These are phyloP conservation scores for Przewalskia tangutica DNA, from an alignment of 257 asterid species.

Conservation along the genomic window DNA sequence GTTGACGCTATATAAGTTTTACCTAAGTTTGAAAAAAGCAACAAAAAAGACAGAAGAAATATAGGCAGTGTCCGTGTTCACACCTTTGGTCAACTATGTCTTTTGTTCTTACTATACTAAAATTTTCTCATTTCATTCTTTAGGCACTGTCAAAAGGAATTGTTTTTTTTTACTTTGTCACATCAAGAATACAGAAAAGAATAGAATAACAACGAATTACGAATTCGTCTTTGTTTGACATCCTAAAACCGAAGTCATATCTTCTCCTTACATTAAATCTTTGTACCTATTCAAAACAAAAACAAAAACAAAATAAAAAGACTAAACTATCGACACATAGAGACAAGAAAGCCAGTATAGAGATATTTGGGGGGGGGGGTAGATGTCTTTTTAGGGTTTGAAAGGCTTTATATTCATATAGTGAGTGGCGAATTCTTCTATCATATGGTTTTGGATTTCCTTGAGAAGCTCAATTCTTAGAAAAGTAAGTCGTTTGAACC, in stretches of 20 bases:
- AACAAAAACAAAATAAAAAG: not conserved
- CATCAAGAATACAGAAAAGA: constrained; percentile 1
- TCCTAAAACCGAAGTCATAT: constrained; percentile 14
- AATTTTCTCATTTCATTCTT: not conserved
- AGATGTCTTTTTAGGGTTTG: not conserved
- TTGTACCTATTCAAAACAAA: constrained; percentile 18
- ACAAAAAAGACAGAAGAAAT: too few relatives aligned
- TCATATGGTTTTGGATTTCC: not conserved
- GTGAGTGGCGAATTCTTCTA: not conserved
- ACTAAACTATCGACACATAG: not conserved
- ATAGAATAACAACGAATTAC: not conserved
- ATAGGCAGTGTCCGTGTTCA: not conserved
- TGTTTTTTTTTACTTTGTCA: not conserved
- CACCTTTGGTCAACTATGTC: not conserved
- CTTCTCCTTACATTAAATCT: not conserved
- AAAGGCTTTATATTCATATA: not conserved
- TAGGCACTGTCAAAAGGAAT: not conserved
- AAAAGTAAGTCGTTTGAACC: not conserved
- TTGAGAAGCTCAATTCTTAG: not conserved
- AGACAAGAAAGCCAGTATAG: not conserved
- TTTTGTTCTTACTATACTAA: not conserved
- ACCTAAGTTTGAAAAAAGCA: not conserved
- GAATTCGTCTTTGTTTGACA: constrained; percentile 16
- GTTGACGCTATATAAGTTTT: not conserved
- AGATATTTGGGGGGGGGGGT: not conserved